Conservation (phyloP, 164 flowering plant species). For the Sedum album region DNA sequence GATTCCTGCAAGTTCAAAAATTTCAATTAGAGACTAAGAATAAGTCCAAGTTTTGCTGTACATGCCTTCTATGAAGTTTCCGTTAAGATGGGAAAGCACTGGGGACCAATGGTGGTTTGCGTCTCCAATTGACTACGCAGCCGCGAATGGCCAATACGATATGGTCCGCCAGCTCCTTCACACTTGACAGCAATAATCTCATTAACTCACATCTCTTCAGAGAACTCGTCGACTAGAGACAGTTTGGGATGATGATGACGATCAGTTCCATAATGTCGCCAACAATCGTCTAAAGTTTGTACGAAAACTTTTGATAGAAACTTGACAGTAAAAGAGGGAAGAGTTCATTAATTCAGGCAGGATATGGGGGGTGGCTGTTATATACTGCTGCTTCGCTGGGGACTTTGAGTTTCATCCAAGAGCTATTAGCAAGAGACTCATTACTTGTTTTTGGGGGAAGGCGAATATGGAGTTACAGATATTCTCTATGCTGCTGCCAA, state of each 20-base stretch:
- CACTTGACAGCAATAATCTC: constrained; percentile 50
- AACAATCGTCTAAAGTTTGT: constrained; percentile 40
- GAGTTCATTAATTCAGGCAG: constrained; percentile 37
- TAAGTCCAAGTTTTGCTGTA: not conserved
- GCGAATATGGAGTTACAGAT: constrained; percentile 63
- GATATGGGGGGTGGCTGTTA: constrained; percentile 69
- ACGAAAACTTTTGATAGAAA: constrained; percentile 27
- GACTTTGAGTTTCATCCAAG: constrained; percentile 40
- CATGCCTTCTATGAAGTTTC: constrained; percentile 41
- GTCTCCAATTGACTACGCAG: constrained; percentile 62
- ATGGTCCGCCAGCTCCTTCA: constrained; percentile 55
- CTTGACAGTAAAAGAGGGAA: constrained; percentile 29
- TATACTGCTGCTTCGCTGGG: constrained; percentile 70
- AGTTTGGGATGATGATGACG: constrained; percentile 66
- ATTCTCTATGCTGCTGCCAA: constrained; percentile 60
- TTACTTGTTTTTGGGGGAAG: constrained; percentile 61
- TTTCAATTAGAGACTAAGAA: not conserved
- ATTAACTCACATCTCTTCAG: constrained; percentile 55
- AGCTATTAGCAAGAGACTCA: constrained; percentile 41
- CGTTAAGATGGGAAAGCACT: constrained; percentile 69
- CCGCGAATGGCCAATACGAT: constrained; percentile 67
- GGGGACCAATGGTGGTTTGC: constrained; percentile 80
- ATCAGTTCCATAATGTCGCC: constrained; percentile 43
- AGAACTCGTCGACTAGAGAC: constrained; percentile 58
- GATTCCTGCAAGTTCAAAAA: not conserved